Base-by-base conservation (phyloP, 2,329 filamentous ascomycete species). In the Herpotrichia juniperi region DNA sequence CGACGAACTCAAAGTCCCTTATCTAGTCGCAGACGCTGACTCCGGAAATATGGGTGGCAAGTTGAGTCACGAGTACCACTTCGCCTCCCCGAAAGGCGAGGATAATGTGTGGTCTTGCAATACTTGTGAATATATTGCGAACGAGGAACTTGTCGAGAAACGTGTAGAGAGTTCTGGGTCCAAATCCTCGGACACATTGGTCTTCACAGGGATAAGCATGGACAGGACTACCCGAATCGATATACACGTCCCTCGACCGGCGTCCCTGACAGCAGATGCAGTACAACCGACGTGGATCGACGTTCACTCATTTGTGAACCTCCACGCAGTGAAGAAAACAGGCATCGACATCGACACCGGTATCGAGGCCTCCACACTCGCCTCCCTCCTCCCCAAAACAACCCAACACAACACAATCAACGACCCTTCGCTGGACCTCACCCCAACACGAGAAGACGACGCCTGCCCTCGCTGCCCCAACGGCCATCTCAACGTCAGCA, bases 21-120 rank as follows among this genome's bases (percentile, higher is more conserved):
- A 94, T 59, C 73, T 96, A 0, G 87, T 96, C 17, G 93, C 93
- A 1, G 86, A 91, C 62, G 94, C 94, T 6, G 93, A 93, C 71
- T 97, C 93, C 1, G 94, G 94, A n/a, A 90, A 91, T 59, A 99
- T 99, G 84, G 94, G 94, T 26, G 94, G 94, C 11, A 88, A 87
- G 59, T 76, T 96, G 31, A 97, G 93, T 71, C 94, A 99, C 70
- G 94, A 99, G 67, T 99, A 96, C 69, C 94, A 97, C 69, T 87
- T 96, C 45, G 83, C 88, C 1, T 91, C 87, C 25, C 69, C 83
- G 0, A 87, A 89, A 44, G 94, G 94, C 7, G 94, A 97, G 71
- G 94, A 99, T 66, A 87, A 85, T 1, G 82, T 99, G 31, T 84
- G 96, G 56, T 87, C 80, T 56, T 99, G 94, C 71, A 76, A 77